Conservation (phyloP, 352 stramenopile genomes). For the Globisporangium cederbergense region DNA sequence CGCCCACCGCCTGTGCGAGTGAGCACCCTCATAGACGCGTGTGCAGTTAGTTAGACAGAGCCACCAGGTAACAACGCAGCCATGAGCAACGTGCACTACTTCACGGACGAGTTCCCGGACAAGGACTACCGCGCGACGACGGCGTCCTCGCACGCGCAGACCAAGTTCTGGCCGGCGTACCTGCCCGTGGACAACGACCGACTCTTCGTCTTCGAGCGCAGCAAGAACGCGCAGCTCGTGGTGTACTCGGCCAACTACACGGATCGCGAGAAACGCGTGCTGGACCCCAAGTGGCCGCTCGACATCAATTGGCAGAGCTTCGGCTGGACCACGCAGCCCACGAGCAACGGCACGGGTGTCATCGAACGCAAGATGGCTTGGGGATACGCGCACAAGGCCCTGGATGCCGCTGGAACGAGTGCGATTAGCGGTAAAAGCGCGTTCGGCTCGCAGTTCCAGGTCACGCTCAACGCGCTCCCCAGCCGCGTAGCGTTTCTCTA, state of each 20-base stretch:
- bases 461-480: conserved; percentile 70
- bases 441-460: conserved; percentile 38
- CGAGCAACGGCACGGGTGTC: conserved; percentile 61
- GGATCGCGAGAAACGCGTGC: conserved; percentile 37
- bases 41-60: background rate
- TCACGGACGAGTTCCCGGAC: conserved; percentile 73
- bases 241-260: conserved; percentile 72
- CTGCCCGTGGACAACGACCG: conserved; percentile 56
- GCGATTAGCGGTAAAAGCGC: background rate
- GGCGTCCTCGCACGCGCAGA: conserved; percentile 50
- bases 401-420: conserved; percentile 4
- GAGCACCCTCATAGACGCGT: background rate
- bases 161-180: conserved; percentile 66
- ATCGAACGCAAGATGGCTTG: conserved; percentile 66
- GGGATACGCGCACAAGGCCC: conserved; percentile 60
- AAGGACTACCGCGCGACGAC: conserved; percentile 67
- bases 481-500: conserved; percentile 48
- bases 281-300: conserved; percentile 63
- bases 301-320: conserved; percentile 86
- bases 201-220: conserved; percentile 73
- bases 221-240: conserved; percentile 79
- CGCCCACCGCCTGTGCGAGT: background rate
- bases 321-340: conserved; percentile 65
- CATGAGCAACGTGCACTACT: conserved; percentile 35
- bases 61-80: background rate